Base-by-base conservation (phyloP, 176 grass and related monocot species). In the Avena sativa region DNA sequence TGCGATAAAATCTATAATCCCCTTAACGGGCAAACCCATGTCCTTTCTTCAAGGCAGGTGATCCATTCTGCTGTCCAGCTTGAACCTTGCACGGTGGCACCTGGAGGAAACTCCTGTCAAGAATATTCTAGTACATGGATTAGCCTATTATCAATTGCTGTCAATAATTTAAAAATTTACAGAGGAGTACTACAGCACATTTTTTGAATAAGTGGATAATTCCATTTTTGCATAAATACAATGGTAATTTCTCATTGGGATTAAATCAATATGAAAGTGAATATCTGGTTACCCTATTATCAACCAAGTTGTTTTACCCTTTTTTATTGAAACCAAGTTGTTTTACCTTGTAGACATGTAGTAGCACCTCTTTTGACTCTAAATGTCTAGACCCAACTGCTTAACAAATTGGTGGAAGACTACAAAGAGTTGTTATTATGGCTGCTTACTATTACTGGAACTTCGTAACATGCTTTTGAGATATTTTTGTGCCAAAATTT, bases 341-440 rank as follows among this genome's bases (percentile, higher is more conserved):
- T 30, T 30, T 30, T 30, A 30, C 30, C 30, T 10, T 56, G 50
- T 56, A 36, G 74, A 34, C 74, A 77, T 77, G 9, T 34, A 36
- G 50, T 77, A 32, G 14, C 26, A 56, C 74, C 23, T 30, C 51
- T 56, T 34, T 77, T 40, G 64, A 32, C 48, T 9, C 44, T 52
- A 76, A 50, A 23, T 28, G 13, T 53, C 26, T 34, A 55, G 49
- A 0, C 9, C 26, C 50, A 12, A 34, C 34, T 77, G 20, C 38
- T 76, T 53, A 76, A 76, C 25, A 76, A 69, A 32, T 76, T 53
- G 73, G 48, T 28, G 12, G 23, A 76, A 8, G 15, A 76, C 23
- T 75, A 30, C 72, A 75, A 4, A 30, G 13, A 32, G 13, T 12
- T 76, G 3, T 55, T 76, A 32, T 34, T 55, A 34, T 55, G 49